Conservation (phyloP, 2,329 filamentous ascomycete genomes). For the Teratosphaeria gauchensis region DNA sequence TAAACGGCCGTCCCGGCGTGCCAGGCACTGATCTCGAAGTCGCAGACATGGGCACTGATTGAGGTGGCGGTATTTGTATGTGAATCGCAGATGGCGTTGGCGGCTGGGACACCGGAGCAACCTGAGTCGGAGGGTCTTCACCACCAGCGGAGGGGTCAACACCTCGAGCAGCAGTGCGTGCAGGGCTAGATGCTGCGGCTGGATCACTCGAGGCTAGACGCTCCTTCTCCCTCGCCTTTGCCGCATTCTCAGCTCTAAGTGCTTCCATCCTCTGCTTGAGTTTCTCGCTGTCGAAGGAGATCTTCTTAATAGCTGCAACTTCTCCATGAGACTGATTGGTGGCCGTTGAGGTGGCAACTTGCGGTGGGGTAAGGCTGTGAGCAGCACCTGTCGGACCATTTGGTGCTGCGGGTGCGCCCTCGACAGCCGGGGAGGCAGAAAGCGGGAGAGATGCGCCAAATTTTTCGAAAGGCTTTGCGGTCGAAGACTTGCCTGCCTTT, state of each 20-base stretch:
- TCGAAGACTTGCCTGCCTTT: constrained; percentile 2
- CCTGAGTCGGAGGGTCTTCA: neutral
- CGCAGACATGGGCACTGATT: constrained; percentile 2
- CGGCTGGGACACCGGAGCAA: neutral
- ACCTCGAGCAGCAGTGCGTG: neutral
- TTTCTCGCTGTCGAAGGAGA: constrained; percentile 49
- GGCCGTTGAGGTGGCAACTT: neutral
- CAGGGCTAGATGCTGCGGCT: constrained; percentile 3
- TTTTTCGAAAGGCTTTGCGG: neutral
- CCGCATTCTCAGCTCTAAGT: constrained; percentile 39
- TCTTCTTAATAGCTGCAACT: neutral
- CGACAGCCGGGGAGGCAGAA: neutral
- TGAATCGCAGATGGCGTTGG: neutral
- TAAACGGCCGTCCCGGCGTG: constrained; percentile 7
- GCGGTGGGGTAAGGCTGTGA: neutral
- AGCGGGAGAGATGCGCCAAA: neutral
- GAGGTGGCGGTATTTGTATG: neutral
- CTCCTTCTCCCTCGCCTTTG: constrained; percentile 7
- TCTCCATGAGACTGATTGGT: neutral
- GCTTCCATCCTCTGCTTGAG: constrained; percentile 72
- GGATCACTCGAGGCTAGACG: constrained; percentile 6
- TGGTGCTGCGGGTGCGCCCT: neutral
- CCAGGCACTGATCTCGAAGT: neutral
- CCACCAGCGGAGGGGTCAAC: constrained; percentile 9
- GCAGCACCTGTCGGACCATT: neutral